A percentile compares a stretch with the other conserved stretches of the same genome.
These are phyloP conservation scores for Diddensiella caesifluorescens DNA, from an alignment of 805 yeast species.

Conservation along the genomic window DNA sequence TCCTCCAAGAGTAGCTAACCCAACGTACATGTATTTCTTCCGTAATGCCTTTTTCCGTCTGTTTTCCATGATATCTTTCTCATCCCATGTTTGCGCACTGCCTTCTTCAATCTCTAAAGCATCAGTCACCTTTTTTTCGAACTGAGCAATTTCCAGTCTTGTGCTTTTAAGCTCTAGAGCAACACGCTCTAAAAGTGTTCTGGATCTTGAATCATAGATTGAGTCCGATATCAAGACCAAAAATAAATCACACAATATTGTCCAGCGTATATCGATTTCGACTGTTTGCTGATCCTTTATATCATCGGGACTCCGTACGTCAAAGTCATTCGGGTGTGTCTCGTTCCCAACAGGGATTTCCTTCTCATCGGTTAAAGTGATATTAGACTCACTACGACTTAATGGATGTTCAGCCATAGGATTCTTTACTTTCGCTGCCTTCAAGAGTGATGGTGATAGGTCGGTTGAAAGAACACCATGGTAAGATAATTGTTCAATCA, in stretches of 20 bases:
- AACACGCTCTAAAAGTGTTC: conserved; percentile 68
- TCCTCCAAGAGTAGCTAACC: conserved; percentile 94
- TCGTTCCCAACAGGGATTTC: background rate
- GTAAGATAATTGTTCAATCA: conserved; percentile 80
- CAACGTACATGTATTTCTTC: conserved; percentile 77
- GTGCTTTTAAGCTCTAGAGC: conserved; percentile 56
- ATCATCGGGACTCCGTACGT: conserved; percentile 22
- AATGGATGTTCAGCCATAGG: conserved; percentile 33
- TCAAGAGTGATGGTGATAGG: conserved; percentile 56
- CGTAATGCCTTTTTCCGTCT: conserved; percentile 63
- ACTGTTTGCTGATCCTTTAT: conserved; percentile 29
- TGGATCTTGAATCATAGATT: conserved; percentile 81
- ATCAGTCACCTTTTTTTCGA: conserved; percentile 86
- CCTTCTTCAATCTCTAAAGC: conserved; percentile 83
- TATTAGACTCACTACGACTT: conserved; percentile 23
- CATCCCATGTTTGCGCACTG: conserved; percentile 73
- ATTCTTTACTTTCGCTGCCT: conserved; percentile 46
- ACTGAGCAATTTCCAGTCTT: conserved; percentile 71
- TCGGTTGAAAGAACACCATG: conserved; percentile 80
- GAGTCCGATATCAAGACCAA: conserved; percentile 76
- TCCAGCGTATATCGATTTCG: conserved; percentile 84
- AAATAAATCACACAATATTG: conserved; percentile 85
- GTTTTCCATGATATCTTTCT: conserved; percentile 57
- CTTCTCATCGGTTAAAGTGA: conserved; percentile 7
- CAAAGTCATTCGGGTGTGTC: conserved; percentile 10